These are phyloP conservation scores for Boletus rubescentipes DNA, from an alignment of 768 basidiomycete genomes.

Conservation along the genomic window DNA sequence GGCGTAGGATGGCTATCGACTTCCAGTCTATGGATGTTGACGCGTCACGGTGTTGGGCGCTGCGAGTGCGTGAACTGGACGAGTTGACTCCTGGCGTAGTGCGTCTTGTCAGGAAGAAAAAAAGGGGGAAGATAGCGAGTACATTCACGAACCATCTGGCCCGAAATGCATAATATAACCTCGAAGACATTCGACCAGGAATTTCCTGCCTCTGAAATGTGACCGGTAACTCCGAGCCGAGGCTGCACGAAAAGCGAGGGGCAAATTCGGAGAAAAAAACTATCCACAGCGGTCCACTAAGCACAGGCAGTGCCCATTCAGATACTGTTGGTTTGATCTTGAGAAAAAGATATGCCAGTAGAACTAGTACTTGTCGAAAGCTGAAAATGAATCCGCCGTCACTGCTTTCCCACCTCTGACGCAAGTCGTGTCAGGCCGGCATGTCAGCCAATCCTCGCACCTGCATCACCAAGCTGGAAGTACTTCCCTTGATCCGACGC, in stretches of 20 bases:
- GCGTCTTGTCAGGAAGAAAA: not conserved
- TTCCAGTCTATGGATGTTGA: slow-evolving; percentile 4
- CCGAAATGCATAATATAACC: not conserved
- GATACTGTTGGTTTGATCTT: not conserved
- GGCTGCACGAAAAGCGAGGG: not conserved
- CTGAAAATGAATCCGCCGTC: slow-evolving; percentile 6
- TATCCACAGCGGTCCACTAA: not conserved
- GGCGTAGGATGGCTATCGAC: not conserved
- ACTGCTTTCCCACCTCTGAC: slow-evolving; percentile 25
- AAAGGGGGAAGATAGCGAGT: not conserved
- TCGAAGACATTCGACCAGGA: not conserved
- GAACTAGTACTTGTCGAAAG: slow-evolving; percentile 5
- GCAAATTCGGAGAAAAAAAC: not conserved
- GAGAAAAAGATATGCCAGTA: slow-evolving; percentile 3
- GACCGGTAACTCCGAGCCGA: not conserved
- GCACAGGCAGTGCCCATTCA: not conserved
- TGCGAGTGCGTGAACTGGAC: not conserved
- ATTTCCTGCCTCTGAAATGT: not conserved
- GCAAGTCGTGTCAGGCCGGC: slow-evolving; percentile 5
- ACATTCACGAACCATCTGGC: not conserved
- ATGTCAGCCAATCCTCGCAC: slow-evolving; percentile 11
- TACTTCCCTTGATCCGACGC: slow-evolving; percentile 2
- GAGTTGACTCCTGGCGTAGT: not conserved
- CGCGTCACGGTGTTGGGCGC: not conserved
- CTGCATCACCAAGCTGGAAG: slow-evolving; percentile 10